Evolutionary conservation across 345 rosid species (phyloP).

Genomic region (Dipteronia dyeriana): DNA sequence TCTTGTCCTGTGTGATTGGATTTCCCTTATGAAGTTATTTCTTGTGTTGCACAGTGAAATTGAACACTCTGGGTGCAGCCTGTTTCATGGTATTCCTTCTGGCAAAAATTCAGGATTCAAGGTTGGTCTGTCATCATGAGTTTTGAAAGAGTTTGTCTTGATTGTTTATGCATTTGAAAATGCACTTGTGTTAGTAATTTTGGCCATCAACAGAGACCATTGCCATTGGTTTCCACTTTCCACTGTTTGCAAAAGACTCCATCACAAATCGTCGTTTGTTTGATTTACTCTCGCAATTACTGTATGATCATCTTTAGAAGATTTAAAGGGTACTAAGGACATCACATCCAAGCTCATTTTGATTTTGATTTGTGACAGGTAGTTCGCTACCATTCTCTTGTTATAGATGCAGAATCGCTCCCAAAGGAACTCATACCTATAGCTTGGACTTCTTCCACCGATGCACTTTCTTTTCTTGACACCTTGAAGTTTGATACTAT

Average conservation of each 20-base stretch:
- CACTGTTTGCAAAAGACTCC: too few species aligned
- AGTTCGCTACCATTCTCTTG: slow-evolving; percentile 92
- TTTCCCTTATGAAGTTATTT: slow-evolving; percentile 11
- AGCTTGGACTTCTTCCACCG: slow-evolving; percentile 73
- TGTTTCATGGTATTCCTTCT: slow-evolving; percentile 76
- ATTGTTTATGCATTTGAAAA: too few species aligned
- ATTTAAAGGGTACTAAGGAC: not conserved
- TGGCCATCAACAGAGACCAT: too few species aligned
- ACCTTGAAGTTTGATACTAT: slow-evolving; percentile 31
- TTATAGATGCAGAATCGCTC: slow-evolving; percentile 74
- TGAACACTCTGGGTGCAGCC: slow-evolving; percentile 70
- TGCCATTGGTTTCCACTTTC: too few species aligned
- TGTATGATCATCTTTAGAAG: not conserved
- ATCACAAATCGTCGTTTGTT: not conserved
- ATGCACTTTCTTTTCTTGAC: slow-evolving; percentile 55
- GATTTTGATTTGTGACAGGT: slow-evolving; percentile 49
- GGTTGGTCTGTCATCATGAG: slow-evolving; percentile 41
- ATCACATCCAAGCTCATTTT: slow-evolving; percentile 13
- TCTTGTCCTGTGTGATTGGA: not conserved
- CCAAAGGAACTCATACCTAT: slow-evolving; percentile 82
- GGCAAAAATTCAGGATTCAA: slow-evolving; percentile 83
- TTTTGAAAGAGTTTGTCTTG: too few species aligned
- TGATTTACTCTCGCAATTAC: not conserved
- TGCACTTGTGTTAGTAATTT: too few species aligned
- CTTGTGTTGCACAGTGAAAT: slow-evolving; percentile 64